Evolutionary conservation across 352 stramenopile genomes (phyloP), one percentile per base, ranked within the genome.

Genomic region (Phytophthora crassamura): DNA sequence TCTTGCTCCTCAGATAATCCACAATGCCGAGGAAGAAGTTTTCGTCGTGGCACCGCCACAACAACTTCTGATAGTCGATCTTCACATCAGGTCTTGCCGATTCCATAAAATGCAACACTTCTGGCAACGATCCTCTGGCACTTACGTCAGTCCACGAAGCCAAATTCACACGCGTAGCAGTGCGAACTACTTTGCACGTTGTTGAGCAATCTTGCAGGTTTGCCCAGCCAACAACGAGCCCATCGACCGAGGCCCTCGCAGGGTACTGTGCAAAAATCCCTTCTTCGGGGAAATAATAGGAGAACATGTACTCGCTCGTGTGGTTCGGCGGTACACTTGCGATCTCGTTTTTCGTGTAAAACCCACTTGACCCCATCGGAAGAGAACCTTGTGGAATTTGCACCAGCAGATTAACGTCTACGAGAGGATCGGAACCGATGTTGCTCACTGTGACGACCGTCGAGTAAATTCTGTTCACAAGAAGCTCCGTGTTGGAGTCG

Each of bases 301-400:
- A 72, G 47, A 77, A 86, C 14, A 47, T 63, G 20, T 80, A 73
- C 46, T 67, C 72, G 20, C 36, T 65, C 2, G 80, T 88, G 16
- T 72, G 33, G 41, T 89, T 87, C 12, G 81, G 55, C 6, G 48
- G 52, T 15, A 89, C 45, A 18, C 45, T 59, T 46, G 74, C 41
- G 9, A 75, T 72, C 35, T 77, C 59, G 33, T 76, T 87, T 64
- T 75, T 83, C 5, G 77, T 84, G 66, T 84, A 84, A 59, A 84
- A 86, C 1, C 71, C 67, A 42, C 34, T 58, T 14, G 56, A 56
- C 9, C 48, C 62, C 33, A 90, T 54, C 7, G 83, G 83, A 61
- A 87, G 59, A 20, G 80, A 49, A 15, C 83, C 84, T 55, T 80
- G 69, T 2, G 84, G 84, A 40, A 93, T 87, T 64, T 93, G 84